These are phyloP conservation scores for Eimeria maxima DNA, from an alignment of 169 alveolate genomes.

Conservation along the genomic window DNA sequence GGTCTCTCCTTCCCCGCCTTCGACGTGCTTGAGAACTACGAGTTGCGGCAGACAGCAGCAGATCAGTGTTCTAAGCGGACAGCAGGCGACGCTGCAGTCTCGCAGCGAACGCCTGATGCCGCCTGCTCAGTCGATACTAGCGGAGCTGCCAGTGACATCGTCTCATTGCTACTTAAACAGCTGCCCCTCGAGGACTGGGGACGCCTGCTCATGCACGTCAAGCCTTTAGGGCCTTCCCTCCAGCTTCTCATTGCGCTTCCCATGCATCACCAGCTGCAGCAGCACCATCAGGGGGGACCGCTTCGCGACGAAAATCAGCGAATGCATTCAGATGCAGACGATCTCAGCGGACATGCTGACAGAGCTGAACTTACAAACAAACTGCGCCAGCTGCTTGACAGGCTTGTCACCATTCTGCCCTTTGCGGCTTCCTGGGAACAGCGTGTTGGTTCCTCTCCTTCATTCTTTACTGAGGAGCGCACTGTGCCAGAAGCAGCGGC, in stretches of 20 bases:
- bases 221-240: conserved; percentile 32
- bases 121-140: neutral
- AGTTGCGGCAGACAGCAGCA: conserved; percentile 15
- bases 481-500: conserved; percentile 41
- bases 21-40: conserved; percentile 50
- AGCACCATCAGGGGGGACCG: neutral
- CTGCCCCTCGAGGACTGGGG: conserved; percentile 44
- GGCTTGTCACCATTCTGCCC: conserved; percentile 33
- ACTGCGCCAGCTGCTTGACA: conserved; percentile 38
- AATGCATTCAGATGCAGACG: neutral
- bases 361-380: neutral
- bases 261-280: conserved; percentile 44
- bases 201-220: conserved; percentile 8
- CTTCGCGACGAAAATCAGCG: neutral
- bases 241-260: conserved; percentile 62
- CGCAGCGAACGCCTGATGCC: neutral
- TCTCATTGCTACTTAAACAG: conserved; percentile 17
- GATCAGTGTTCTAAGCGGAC: neutral
- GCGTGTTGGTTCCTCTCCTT: neutral
- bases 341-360: neutral
- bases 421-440: conserved; percentile 70
- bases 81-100: neutral
- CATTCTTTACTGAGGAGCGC: conserved; percentile 22
- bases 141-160: neutral
- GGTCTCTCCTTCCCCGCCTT: conserved; percentile 10